A percentile compares a stretch with the other conserved stretches of the same genome.
phyloP scores from a whole-genome alignment of 164 flowering plant genomes.

The Berberis thunbergii region DNA sequence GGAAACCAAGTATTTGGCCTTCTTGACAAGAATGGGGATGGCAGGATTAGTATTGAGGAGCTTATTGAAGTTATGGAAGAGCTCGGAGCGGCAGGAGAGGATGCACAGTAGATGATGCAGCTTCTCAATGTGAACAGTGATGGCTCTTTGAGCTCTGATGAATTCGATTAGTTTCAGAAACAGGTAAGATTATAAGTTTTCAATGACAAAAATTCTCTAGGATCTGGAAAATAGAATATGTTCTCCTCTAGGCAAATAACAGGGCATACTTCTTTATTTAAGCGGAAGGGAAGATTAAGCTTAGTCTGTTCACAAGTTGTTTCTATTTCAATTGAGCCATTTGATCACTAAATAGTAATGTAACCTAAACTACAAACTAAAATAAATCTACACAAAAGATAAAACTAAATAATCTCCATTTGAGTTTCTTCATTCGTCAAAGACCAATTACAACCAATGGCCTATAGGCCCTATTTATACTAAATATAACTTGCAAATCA shows the following conservation, averaged over 20 bases:
- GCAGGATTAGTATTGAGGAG: slow-evolving; percentile 89
- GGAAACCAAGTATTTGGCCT: slow-evolving; percentile 62
- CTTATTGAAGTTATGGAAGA: slow-evolving; percentile 94
- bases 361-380: too few relatives aligned
- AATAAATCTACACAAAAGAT: too few relatives aligned
- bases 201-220: not conserved
- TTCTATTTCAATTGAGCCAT: too few relatives aligned
- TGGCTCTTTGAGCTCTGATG: slow-evolving; percentile 91
- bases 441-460: too few relatives aligned
- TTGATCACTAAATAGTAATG: too few relatives aligned
- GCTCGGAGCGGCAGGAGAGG: slow-evolving; percentile 86
- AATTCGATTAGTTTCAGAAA: slow-evolving; percentile 73
- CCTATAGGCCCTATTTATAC: too few relatives aligned
- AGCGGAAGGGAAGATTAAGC: too few relatives aligned
- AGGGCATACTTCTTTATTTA: too few relatives aligned
- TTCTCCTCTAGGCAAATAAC: not conserved
- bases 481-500: too few relatives aligned
- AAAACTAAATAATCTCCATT: too few relatives aligned
- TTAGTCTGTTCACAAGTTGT: too few relatives aligned
- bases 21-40: slow-evolving; percentile 96
- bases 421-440: too few relatives aligned
- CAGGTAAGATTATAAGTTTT: slow-evolving; percentile 35
- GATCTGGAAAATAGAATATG: not conserved
- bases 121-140: slow-evolving; percentile 88
- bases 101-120: slow-evolving; percentile 89